Conservation (phyloP, 495 filamentous ascomycete genomes). For the Staphylotrichum tortipilum region DNA sequence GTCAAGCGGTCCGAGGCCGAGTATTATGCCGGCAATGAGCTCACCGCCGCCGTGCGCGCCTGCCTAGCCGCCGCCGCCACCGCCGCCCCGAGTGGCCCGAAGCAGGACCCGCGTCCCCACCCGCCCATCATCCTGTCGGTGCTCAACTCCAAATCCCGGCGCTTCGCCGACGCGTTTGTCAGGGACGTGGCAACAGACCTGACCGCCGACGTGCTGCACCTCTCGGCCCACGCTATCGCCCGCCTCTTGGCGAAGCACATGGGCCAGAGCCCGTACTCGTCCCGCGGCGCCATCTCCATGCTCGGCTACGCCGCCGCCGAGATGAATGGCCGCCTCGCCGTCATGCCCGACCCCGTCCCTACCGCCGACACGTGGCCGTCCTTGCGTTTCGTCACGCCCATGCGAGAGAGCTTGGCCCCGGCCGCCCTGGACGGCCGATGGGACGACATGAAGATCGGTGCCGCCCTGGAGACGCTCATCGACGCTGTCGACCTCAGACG, state of each 20-base stretch:
- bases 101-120: slow-evolving; percentile 19
- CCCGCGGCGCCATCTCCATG: slow-evolving; percentile 36
- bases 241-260: slow-evolving; percentile 66
- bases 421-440: slow-evolving; percentile 26
- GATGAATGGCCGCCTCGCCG: slow-evolving; percentile 27
- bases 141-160: slow-evolving; percentile 27
- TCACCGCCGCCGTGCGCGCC: slow-evolving; percentile 28
- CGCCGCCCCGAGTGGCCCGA: slow-evolving; percentile 15
- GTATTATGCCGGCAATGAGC: slow-evolving; percentile 26
- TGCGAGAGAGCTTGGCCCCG: neutral
- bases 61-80: slow-evolving; percentile 24
- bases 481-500: slow-evolving; percentile 22
- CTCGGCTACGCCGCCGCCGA: slow-evolving; percentile 58
- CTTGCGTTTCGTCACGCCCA: slow-evolving; percentile 16
- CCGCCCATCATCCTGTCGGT: slow-evolving; percentile 32
- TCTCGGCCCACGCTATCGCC: slow-evolving; percentile 75
- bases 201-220: slow-evolving; percentile 64
- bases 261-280: slow-evolving; percentile 49
- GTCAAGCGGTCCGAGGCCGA: slow-evolving; percentile 16
- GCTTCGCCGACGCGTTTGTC: slow-evolving; percentile 24
- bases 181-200: slow-evolving; percentile 47
- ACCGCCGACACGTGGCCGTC: slow-evolving; percentile 16
- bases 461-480: slow-evolving; percentile 33
- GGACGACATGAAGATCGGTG: slow-evolving; percentile 36
- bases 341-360: slow-evolving; percentile 8